Conservation (phyloP, 306 rosid species). For the Pyrus communis region DNA sequence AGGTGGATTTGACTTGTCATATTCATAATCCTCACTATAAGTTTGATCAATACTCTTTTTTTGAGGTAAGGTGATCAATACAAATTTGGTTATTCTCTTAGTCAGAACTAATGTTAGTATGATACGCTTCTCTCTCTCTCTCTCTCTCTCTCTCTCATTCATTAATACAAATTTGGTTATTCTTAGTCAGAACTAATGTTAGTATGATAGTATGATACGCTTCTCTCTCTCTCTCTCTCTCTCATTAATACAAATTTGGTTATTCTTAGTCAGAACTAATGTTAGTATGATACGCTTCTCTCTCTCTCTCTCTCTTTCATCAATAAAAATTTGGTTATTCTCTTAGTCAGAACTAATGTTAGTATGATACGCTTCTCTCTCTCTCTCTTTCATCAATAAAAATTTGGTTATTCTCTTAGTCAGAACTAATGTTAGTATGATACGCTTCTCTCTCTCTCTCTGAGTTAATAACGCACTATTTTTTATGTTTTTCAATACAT, state of each 20-base stretch:
- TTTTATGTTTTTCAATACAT: background rate
- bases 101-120: background rate
- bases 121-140: background rate
- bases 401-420: constrained; percentile 1
- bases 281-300: background rate
- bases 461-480: background rate
- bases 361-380: no score
- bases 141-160: background rate
- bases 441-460: background rate
- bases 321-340: no score
- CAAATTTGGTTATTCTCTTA: constrained; percentile 1
- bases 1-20: constrained; percentile 9
- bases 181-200: no score
- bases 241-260: background rate
- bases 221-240: no score
- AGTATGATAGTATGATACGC: no score
- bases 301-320: background rate
- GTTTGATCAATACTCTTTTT: background rate
- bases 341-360: no score
- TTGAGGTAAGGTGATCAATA: background rate
- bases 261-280: background rate
- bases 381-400: background rate
- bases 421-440: background rate
- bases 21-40: constrained; percentile 4
- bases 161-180: no score